Evolutionary conservation across 177 flowering plant species (phyloP), one percentile per base, ranked within the genome.

Genomic region (Tripterygium wilfordii): DNA sequence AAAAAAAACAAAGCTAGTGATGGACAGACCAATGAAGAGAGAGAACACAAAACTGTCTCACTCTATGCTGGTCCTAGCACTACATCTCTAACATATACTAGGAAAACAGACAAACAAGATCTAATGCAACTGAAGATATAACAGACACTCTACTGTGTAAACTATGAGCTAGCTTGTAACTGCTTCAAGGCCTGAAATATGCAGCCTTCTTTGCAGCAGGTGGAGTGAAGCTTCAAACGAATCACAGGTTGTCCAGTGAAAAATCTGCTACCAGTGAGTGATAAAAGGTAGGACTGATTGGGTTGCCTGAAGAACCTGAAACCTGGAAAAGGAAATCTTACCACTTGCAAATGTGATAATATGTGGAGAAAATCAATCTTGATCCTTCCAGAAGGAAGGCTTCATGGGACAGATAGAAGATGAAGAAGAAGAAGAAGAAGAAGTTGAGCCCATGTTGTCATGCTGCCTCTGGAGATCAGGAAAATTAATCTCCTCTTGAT

Each of bases 311-410:
- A 60, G 52, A 47, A 63, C 41, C 49, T 56, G 44, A 55, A 56
- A 50, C 53, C 55, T 45, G 33, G 22, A 57, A 46, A 38, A 20
- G 2, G 36, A 27, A 17, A 23, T 5, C 3, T 19, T 9, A 27
- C n/a, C 33, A 28, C 4, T 16, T 8, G 41, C 8, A 23, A 52
- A n/a, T n/a, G n/a, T n/a, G 12, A 14, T 4, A 6, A n/a, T 12
- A 14, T 28, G 16, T 22, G 35, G 16, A 36, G 56, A 54, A 10
- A 3, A 22, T 60, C 42, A 60, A 17, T 57, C 59, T 41, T 62
- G 66, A 25, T 64, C 72, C 40, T 56, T 69, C 66, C 72, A 60
- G 32, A 64, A 58, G 57, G 71, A 76, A 21, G 77, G 61, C 39
- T 48, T 64, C 66, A 57, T 58, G 18, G 78, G 67, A 39, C 58